Evolutionary conservation across 2,329 filamentous ascomycete species (phyloP).

Genomic region (Fusarium brevicatenulatum): DNA sequence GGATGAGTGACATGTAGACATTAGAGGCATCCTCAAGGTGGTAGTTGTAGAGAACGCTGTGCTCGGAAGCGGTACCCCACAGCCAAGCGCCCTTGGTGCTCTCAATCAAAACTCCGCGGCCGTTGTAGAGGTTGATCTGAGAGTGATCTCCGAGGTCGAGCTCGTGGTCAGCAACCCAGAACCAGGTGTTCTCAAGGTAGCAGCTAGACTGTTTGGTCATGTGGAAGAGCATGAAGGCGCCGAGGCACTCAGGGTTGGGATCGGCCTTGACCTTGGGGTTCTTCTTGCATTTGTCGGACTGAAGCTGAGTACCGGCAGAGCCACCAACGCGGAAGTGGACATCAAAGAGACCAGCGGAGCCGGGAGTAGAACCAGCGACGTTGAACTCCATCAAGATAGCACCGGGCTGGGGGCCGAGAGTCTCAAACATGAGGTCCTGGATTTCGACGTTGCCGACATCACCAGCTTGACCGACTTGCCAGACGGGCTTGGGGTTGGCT

Average conservation of each 20-base stretch:
- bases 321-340: conserved; percentile 95
- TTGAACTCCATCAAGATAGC: conserved; percentile 96
- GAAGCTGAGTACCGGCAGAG: conserved; percentile 82
- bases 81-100: conserved; percentile 80
- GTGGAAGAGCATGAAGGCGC: conserved; percentile 77
- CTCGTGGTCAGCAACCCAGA: conserved; percentile 92
- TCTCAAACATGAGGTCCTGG: conserved; percentile 86
- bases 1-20: conserved; percentile 84
- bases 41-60: conserved; percentile 82
- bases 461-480: conserved; percentile 82
- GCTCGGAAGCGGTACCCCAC: conserved; percentile 78
- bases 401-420: conserved; percentile 82
- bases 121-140: conserved; percentile 89
- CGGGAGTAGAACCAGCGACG: conserved; percentile 72
- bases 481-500: conserved; percentile 81
- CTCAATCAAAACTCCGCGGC: conserved; percentile 84
- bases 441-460: conserved; percentile 87
- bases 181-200: conserved; percentile 91
- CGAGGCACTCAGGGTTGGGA: conserved; percentile 75
- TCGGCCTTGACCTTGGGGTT: conserved; percentile 70
- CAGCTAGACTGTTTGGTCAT: conserved; percentile 70
- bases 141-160: conserved; percentile 78
- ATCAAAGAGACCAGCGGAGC: conserved; percentile 88
- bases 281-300: conserved; percentile 83
- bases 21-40: conserved; percentile 81